A percentile compares a stretch with the other conserved stretches of the same genome.
Conservation (phyloP, 805 yeast species). For the Yarrowia yakushimensis region DNA sequence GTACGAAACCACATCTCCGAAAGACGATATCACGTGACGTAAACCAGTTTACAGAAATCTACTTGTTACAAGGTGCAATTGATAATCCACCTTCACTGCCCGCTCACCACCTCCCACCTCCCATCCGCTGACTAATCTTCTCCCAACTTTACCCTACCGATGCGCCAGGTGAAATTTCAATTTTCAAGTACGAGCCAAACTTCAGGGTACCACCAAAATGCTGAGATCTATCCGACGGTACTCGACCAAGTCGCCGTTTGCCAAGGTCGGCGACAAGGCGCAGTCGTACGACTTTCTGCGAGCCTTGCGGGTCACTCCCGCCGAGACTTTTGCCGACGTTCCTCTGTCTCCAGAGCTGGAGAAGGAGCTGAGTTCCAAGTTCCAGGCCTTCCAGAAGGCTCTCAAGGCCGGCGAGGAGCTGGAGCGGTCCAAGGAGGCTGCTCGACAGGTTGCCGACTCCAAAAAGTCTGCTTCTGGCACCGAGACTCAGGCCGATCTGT, state of each 20-base stretch:
- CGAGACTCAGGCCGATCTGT: neutral
- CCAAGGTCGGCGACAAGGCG: constrained; percentile 3
- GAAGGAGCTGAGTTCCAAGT: constrained; percentile 34
- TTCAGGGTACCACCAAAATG: neutral
- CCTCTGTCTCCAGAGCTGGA: constrained; percentile 37
- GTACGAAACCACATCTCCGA: too few relatives aligned
- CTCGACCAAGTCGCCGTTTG: constrained; percentile 22
- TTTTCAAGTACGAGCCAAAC: neutral
- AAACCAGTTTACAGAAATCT: too few relatives aligned
- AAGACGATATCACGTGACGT: too few relatives aligned
- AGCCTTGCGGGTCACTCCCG: constrained; percentile 6
- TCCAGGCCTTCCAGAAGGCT: constrained; percentile 32
- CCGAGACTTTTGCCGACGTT: constrained; percentile 26
- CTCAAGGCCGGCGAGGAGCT: constrained; percentile 21
- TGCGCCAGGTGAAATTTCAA: neutral
- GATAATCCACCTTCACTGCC: too few relatives aligned
- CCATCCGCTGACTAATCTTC: neutral
- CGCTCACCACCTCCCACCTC: neutral
- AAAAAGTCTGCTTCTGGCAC: neutral
- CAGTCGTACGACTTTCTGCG: constrained; percentile 3
- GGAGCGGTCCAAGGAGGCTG: neutral
- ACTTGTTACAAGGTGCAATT: too few relatives aligned
- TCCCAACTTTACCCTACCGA: neutral
- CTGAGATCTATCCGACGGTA: constrained; percentile 23
- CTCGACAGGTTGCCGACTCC: neutral